phyloP scores from a whole-genome alignment of 306 rosid genomes.

The Herpetospermum pedunculosum region DNA sequence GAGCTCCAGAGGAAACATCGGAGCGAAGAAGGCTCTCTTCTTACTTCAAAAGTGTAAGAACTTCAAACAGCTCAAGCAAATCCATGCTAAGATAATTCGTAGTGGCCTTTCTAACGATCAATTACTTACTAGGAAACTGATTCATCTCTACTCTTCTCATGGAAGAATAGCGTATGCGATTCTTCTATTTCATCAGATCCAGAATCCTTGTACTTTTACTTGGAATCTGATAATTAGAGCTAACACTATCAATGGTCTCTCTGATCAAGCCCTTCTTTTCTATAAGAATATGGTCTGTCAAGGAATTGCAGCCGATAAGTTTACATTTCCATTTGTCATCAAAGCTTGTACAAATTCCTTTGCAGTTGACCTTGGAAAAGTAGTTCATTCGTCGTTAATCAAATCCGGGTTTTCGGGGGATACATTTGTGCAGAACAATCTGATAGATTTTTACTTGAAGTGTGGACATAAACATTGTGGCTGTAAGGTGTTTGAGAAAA shows the following conservation, averaged over 20 bases:
- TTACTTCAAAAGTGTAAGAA: slow-evolving; percentile 36
- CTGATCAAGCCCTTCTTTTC: slow-evolving; percentile 31
- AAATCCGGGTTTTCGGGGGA: slow-evolving; percentile 40
- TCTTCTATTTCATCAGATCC: slow-evolving; percentile 35
- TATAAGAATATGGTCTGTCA: slow-evolving; percentile 31
- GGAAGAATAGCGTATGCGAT: slow-evolving; percentile 35
- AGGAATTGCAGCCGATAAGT: slow-evolving; percentile 44
- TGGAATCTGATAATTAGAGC: slow-evolving; percentile 62
- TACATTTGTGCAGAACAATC: slow-evolving; percentile 41
- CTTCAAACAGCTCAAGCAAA: slow-evolving; percentile 44
- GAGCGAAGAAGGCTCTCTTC: slow-evolving; percentile 26
- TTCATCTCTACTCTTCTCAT: slow-evolving; percentile 38
- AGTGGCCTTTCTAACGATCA: slow-evolving; percentile 40
- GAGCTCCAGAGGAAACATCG: slow-evolving; percentile 16
- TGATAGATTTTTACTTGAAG: slow-evolving; percentile 50
- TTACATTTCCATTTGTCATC: slow-evolving; percentile 58
- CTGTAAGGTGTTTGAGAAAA: slow-evolving; percentile 45
- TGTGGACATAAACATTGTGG: slow-evolving; percentile 27
- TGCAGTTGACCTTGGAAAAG: slow-evolving; percentile 25
- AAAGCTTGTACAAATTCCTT: slow-evolving; percentile 34
- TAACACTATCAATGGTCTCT: slow-evolving; percentile 24
- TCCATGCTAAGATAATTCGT: slow-evolving; percentile 49
- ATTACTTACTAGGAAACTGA: slow-evolving; percentile 34
- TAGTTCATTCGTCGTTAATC: slow-evolving; percentile 31
- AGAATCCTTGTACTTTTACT: slow-evolving; percentile 37